phyloP scores from a whole-genome alignment of 192 early-diverging fungal genomes.

The Coemansia aciculifera region DNA sequence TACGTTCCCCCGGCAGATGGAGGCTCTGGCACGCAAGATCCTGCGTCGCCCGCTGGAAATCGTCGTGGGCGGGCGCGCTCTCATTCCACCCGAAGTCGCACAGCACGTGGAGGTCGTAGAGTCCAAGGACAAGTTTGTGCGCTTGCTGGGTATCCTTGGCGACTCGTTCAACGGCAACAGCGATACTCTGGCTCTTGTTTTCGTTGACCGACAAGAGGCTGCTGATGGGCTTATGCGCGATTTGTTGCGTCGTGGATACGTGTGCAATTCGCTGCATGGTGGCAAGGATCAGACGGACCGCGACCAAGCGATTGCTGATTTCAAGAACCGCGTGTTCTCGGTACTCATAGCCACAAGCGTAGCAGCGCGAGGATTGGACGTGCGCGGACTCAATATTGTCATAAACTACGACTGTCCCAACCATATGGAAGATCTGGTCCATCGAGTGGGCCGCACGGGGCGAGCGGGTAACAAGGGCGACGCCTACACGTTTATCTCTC shows the following conservation, averaged over 20 bases:
- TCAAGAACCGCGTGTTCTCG: conserved; percentile 85
- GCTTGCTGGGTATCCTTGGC: conserved; percentile 86
- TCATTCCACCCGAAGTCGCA: conserved; percentile 83
- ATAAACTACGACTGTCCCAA: conserved; percentile 97
- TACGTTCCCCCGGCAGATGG: conserved; percentile 96
- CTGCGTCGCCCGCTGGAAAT: conserved; percentile 89
- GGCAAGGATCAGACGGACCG: conserved; percentile 91
- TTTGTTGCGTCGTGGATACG: conserved; percentile 80
- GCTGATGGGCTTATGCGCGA: conserved; percentile 88
- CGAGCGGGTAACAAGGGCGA: conserved; percentile 97
- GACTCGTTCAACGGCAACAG: conserved; percentile 70
- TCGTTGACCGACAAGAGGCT: conserved; percentile 94
- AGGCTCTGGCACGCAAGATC: conserved; percentile 91
- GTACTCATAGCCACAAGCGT: conserved; percentile 96
- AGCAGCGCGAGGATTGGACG: conserved; percentile 93
- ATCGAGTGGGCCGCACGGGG: conserved; percentile 96
- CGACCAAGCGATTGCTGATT: conserved; percentile 91
- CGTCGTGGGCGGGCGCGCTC: conserved; percentile 89
- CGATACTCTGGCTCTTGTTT: conserved; percentile 79
- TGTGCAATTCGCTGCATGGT: conserved; percentile 90
- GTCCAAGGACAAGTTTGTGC: conserved; percentile 73
- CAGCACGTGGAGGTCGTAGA: conserved; percentile 93
- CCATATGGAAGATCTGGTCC: conserved; percentile 98
- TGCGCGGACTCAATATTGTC: conserved; percentile 89
- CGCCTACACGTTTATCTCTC: conserved; percentile 94